phyloP scores from a whole-genome alignment of 2,329 filamentous ascomycete species.

The Simplicillium sp. region DNA sequence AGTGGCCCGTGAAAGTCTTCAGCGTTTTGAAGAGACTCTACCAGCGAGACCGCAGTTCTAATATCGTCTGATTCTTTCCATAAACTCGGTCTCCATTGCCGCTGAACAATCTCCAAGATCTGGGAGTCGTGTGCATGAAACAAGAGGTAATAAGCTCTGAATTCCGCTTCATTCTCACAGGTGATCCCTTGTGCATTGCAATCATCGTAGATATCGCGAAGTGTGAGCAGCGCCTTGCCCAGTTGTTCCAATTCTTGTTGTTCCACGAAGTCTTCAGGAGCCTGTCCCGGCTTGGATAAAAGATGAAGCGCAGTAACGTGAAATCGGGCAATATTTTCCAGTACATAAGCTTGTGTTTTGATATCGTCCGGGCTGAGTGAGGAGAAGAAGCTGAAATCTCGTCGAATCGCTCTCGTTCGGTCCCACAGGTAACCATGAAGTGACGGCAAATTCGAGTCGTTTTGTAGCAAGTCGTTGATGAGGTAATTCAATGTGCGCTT shows the following conservation, averaged over 20 bases:
- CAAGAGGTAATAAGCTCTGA: slow-evolving; percentile 55
- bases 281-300: slow-evolving; percentile 45
- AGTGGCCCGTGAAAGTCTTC: slow-evolving; percentile 48
- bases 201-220: slow-evolving; percentile 58
- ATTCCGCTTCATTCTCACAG: slow-evolving; percentile 56
- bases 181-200: slow-evolving; percentile 46
- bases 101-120: slow-evolving; percentile 42
- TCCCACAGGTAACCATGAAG: slow-evolving; percentile 61
- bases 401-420: slow-evolving; percentile 55
- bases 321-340: slow-evolving; percentile 58
- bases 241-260: slow-evolving; percentile 62
- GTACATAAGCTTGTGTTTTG: slow-evolving; percentile 49
- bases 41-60: slow-evolving; percentile 51
- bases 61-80: slow-evolving; percentile 48
- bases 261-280: slow-evolving; percentile 52
- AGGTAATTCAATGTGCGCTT: slow-evolving; percentile 54
- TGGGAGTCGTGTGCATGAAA: slow-evolving; percentile 51
- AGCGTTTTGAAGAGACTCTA: slow-evolving; percentile 51
- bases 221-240: slow-evolving; percentile 53
- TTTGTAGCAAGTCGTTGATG: slow-evolving; percentile 46
- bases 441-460: slow-evolving; percentile 42
- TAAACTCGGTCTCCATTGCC: slow-evolving; percentile 44
- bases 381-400: slow-evolving; percentile 60
- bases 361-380: slow-evolving; percentile 48
- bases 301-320: slow-evolving; percentile 57